Evolutionary conservation across 139 green algal species (phyloP).

Genomic region (Choricystis sp.): DNA sequence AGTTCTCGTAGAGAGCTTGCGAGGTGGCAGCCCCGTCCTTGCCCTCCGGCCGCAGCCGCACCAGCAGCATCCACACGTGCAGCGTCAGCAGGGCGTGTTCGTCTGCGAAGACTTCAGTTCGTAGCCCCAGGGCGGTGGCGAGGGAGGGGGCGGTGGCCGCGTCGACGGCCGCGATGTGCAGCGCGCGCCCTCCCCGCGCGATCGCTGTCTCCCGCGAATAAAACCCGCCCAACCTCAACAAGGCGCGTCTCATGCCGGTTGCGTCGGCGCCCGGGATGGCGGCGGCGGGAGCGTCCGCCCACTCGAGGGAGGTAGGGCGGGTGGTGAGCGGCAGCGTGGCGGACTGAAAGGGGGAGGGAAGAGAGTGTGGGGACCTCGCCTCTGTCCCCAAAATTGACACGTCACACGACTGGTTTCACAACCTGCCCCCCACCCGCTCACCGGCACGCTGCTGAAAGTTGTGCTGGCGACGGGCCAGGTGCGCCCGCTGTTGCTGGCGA

Average conservation of each 20-base stretch:
- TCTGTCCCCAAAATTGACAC: too few relatives aligned
- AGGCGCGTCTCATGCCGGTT: slow-evolving; percentile 3
- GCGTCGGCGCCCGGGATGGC: too few relatives aligned
- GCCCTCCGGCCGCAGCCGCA: slow-evolving; percentile 30
- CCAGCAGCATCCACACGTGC: slow-evolving; percentile 46
- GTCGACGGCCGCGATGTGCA: background rate
- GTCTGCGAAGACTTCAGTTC: slow-evolving; percentile 21
- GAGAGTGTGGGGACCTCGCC: too few relatives aligned
- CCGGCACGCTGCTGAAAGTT: too few relatives aligned
- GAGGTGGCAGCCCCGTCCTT: slow-evolving; percentile 23
- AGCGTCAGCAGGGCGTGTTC: slow-evolving; percentile 27
- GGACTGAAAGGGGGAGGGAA: too few relatives aligned
- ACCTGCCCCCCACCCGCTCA: too few relatives aligned
- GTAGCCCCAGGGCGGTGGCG: background rate
- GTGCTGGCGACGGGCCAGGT: too few relatives aligned
- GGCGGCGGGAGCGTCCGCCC: too few relatives aligned
- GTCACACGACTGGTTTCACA: too few relatives aligned
- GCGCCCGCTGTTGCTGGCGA: too few relatives aligned
- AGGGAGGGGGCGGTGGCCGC: background rate
- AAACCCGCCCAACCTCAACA: slow-evolving; percentile 24
- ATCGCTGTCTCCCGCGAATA: slow-evolving; percentile 27
- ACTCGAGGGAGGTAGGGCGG: too few relatives aligned
- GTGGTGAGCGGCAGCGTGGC: too few relatives aligned
- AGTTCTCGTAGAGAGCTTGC: slow-evolving; percentile 37
- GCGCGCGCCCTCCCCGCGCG: slow-evolving; percentile 1